Evolutionary conservation across 352 stramenopile species (phyloP).

Genomic region (Globisporangium emineosum): DNA sequence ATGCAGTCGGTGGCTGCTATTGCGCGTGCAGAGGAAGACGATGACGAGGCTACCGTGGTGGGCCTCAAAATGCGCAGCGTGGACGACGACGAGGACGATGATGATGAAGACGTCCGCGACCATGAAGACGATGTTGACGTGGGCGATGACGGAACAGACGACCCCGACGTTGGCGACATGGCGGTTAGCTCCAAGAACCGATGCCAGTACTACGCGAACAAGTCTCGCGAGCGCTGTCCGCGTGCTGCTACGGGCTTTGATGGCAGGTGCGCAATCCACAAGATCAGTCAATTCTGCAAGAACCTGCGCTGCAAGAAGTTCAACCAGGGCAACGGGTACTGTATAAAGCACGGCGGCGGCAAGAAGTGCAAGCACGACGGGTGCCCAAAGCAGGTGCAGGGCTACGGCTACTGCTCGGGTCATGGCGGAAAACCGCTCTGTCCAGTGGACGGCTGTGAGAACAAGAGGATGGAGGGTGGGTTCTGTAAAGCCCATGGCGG

Average conservation of each 20-base stretch:
- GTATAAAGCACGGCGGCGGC: slow-evolving; percentile 81
- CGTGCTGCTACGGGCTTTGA: slow-evolving; percentile 68
- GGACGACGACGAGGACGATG: slow-evolving; percentile 12
- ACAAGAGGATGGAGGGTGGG: slow-evolving; percentile 84
- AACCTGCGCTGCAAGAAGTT: slow-evolving; percentile 78
- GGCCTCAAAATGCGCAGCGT: slow-evolving; percentile 3
- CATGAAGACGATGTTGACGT: slow-evolving; percentile 17
- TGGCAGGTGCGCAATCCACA: slow-evolving; percentile 74
- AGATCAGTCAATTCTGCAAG: slow-evolving; percentile 83
- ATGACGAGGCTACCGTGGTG: slow-evolving; percentile 1
- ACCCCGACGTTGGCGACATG: slow-evolving; percentile 20
- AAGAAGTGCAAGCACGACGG: slow-evolving; percentile 82
- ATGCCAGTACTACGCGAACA: slow-evolving; percentile 67
- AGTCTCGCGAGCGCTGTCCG: slow-evolving; percentile 62
- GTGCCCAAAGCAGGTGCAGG: slow-evolving; percentile 81
- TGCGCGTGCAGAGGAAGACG: slow-evolving; percentile 18
- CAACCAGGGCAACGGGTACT: slow-evolving; percentile 82
- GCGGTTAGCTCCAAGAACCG: slow-evolving; percentile 33
- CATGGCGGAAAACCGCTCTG: slow-evolving; percentile 81
- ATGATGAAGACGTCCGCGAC: slow-evolving; percentile 6
- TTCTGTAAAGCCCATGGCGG: slow-evolving; percentile 86
- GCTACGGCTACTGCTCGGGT: slow-evolving; percentile 81
- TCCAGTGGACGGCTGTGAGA: slow-evolving; percentile 68
- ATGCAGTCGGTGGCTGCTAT: slow-evolving; percentile 4
- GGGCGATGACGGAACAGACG: slow-evolving; percentile 17